These are phyloP conservation scores for Achlya hypogyna DNA, from an alignment of 352 stramenopile species.

Conservation along the genomic window DNA sequence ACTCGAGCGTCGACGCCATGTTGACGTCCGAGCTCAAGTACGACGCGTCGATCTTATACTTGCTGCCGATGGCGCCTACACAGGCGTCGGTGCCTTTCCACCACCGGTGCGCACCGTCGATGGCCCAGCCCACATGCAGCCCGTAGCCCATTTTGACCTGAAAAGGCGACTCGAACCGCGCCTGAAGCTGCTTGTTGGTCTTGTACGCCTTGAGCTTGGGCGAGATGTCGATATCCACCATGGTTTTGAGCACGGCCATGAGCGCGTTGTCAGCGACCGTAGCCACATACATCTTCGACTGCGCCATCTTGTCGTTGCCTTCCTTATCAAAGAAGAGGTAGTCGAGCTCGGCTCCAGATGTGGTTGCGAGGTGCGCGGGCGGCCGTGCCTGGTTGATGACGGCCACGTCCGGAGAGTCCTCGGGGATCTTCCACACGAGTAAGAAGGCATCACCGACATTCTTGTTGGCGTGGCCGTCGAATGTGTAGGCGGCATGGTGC, in stretches of 20 bases:
- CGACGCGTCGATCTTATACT: slow-evolving; percentile 88
- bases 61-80: slow-evolving; percentile 61
- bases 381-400: slow-evolving; percentile 16
- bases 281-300: slow-evolving; percentile 8
- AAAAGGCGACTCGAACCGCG: slow-evolving; percentile 33
- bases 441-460: slow-evolving; percentile 88
- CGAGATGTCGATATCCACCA: slow-evolving; percentile 70
- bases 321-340: slow-evolving; percentile 16
- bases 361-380: neutral
- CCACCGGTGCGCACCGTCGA: slow-evolving; percentile 39
- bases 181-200: slow-evolving; percentile 15
- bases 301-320: slow-evolving; percentile 9
- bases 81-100: neutral
- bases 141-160: slow-evolving; percentile 76
- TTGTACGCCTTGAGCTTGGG: slow-evolving; percentile 21
- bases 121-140: slow-evolving; percentile 86
- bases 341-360: neutral
- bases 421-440: slow-evolving; percentile 78
- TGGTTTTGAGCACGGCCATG: slow-evolving; percentile 77
- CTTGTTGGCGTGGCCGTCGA: slow-evolving; percentile 72
- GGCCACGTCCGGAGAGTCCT: slow-evolving; percentile 22
- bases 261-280: slow-evolving; percentile 69
- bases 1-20: slow-evolving; percentile 82
- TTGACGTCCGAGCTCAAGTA: slow-evolving; percentile 86
- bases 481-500: slow-evolving; percentile 57